phyloP scores from a whole-genome alignment of 1,284 basidiomycete species.

The Filobasidium uniguttulatum region DNA sequence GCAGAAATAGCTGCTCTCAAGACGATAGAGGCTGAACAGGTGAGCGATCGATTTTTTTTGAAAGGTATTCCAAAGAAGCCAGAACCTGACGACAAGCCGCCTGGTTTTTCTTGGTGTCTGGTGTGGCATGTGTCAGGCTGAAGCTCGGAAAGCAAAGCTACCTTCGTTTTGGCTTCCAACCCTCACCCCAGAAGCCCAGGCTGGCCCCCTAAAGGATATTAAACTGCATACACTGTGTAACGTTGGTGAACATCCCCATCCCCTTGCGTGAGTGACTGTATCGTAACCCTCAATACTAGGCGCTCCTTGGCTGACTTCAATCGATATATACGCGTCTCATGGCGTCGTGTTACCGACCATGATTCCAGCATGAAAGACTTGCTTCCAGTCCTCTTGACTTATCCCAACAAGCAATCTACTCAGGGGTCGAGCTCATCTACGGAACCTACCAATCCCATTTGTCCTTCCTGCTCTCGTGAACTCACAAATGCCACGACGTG shows the following conservation, averaged over 20 bases:
- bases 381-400: slow-evolving; percentile 58
- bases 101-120: not conserved
- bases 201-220: slow-evolving; percentile 56
- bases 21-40: slow-evolving; percentile 67
- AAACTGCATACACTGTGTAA: slow-evolving; percentile 77
- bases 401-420: slow-evolving; percentile 33
- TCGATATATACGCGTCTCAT: not conserved
- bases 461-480: slow-evolving; percentile 74
- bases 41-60: not conserved
- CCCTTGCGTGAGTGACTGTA: slow-evolving; percentile 49
- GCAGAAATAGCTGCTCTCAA: slow-evolving; percentile 72
- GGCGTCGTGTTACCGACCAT: no score
- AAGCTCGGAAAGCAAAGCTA: slow-evolving; percentile 66
- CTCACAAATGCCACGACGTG: slow-evolving; percentile 63
- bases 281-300: no score
- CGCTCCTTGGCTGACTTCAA: not conserved
- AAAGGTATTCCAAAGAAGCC: no score
- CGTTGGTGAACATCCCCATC: slow-evolving; percentile 57
- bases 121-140: slow-evolving; percentile 37
- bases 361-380: slow-evolving; percentile 54
- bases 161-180: slow-evolving; percentile 91
- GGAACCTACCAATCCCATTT: slow-evolving; percentile 47
- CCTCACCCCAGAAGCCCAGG: slow-evolving; percentile 56
- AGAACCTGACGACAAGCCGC: no score
- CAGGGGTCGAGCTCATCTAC: no score